phyloP scores from a whole-genome alignment of 2,329 filamentous ascomycete species.

The Chalara sp. region DNA sequence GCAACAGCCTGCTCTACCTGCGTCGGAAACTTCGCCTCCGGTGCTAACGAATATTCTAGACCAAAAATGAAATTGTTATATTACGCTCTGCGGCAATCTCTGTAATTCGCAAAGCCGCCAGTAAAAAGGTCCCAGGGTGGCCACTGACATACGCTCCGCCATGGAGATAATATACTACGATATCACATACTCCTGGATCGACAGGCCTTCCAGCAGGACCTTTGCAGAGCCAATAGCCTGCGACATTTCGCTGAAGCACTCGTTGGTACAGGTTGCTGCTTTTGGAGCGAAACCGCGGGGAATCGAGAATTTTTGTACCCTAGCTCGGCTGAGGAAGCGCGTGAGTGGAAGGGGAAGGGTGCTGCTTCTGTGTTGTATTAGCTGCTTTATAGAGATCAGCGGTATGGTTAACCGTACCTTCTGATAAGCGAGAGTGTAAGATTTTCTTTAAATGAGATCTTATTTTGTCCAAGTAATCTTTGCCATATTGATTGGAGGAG shows the following conservation, averaged over 20 bases:
- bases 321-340: background rate
- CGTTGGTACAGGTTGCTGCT: background rate
- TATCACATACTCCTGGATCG: background rate
- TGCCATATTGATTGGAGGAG: background rate
- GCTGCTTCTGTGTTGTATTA: background rate
- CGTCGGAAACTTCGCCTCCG: background rate
- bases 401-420: background rate
- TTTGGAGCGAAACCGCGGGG: background rate
- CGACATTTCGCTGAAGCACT: background rate
- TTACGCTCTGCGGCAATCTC: background rate
- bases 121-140: background rate
- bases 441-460: background rate
- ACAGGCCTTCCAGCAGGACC: background rate
- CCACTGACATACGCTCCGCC: background rate
- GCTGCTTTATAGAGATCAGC: background rate
- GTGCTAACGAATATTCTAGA: background rate
- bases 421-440: background rate
- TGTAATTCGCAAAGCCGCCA: background rate
- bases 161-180: background rate
- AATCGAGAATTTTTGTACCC: background rate
- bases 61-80: background rate
- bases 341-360: too few species aligned
- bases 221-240: background rate
- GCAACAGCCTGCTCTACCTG: background rate
- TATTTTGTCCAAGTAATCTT: background rate